Evolutionary conservation across 352 stramenopile genomes (phyloP).

Genomic region (Ophiocytium majus): DNA sequence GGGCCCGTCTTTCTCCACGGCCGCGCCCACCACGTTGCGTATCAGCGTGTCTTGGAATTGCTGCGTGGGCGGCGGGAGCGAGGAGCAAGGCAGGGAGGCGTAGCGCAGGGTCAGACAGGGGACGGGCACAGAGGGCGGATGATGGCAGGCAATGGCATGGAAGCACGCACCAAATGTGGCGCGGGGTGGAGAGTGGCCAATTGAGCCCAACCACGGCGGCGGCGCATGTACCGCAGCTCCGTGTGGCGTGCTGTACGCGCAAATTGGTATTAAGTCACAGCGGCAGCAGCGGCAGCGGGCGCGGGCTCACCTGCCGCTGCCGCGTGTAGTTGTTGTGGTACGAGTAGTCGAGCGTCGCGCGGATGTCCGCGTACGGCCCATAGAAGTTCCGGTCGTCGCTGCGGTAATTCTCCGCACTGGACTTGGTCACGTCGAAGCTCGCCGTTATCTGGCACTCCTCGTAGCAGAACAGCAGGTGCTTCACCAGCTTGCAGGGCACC

Average conservation of each 20-base stretch:
- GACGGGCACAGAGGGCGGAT: too few relatives aligned
- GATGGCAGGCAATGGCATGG: too few relatives aligned
- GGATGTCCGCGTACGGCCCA: slow-evolving; percentile 22
- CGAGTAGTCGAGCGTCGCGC: slow-evolving; percentile 33
- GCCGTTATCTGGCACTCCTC: slow-evolving; percentile 32
- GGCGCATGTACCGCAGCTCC: too few relatives aligned
- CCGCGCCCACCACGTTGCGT: slow-evolving; percentile 52
- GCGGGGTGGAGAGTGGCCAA: too few relatives aligned
- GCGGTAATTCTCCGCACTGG: slow-evolving; percentile 37
- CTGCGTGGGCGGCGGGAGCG: background rate
- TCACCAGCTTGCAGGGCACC: slow-evolving; percentile 7
- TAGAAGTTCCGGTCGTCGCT: background rate
- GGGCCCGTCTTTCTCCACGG: slow-evolving; percentile 47
- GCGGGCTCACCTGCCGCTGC: slow-evolving; percentile 26
- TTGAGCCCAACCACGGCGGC: too few relatives aligned
- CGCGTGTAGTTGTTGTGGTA: slow-evolving; percentile 49
- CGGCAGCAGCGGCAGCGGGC: slow-evolving; percentile 15
- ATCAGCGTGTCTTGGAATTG: slow-evolving; percentile 41
- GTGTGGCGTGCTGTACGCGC: too few relatives aligned
- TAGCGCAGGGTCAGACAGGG: too few relatives aligned
- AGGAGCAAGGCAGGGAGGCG: too few relatives aligned
- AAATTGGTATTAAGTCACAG: too few relatives aligned
- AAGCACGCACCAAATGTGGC: background rate
- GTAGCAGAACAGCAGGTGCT: slow-evolving; percentile 6
- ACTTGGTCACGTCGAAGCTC: slow-evolving; percentile 38